A percentile compares a stretch with the other conserved stretches of the same genome.
Conservation (phyloP, 1,284 basidiomycete species). For the Trichosporon asahii region DNA sequence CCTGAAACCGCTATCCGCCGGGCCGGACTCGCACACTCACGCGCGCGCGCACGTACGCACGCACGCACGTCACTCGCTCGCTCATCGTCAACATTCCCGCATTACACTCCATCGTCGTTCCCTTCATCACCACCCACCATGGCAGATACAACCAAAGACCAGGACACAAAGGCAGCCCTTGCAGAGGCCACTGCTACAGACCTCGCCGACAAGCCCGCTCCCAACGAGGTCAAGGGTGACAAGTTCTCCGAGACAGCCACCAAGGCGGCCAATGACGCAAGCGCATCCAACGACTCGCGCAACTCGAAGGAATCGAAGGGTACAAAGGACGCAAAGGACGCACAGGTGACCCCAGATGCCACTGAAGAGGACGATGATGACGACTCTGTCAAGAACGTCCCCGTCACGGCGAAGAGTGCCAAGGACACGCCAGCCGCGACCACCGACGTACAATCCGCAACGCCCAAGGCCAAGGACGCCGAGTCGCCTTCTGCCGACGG, state of each 20-base stretch:
- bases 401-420: not conserved
- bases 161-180: not conserved
- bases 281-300: not conserved
- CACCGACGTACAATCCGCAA: not conserved
- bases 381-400: slow-evolving; percentile 2
- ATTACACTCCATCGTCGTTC: too few species aligned
- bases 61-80: too few species aligned
- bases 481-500: not conserved
- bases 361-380: not conserved
- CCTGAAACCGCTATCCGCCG: too few species aligned
- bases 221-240: not conserved
- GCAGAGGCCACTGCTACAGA: slow-evolving; percentile 1
- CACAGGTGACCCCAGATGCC: too few species aligned
- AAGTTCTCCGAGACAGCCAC: not conserved
- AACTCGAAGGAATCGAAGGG: too few species aligned
- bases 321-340: too few species aligned
- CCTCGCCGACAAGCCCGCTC: not conserved
- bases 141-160: not conserved
- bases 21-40: too few species aligned
- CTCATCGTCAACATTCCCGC: too few species aligned
- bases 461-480: not conserved
- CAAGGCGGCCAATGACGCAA: not conserved
- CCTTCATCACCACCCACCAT: not conserved
- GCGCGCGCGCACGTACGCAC: too few species aligned
- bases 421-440: not conserved